Conservation (phyloP, 2,329 filamentous ascomycete species). For the Thelonectria discophora region DNA sequence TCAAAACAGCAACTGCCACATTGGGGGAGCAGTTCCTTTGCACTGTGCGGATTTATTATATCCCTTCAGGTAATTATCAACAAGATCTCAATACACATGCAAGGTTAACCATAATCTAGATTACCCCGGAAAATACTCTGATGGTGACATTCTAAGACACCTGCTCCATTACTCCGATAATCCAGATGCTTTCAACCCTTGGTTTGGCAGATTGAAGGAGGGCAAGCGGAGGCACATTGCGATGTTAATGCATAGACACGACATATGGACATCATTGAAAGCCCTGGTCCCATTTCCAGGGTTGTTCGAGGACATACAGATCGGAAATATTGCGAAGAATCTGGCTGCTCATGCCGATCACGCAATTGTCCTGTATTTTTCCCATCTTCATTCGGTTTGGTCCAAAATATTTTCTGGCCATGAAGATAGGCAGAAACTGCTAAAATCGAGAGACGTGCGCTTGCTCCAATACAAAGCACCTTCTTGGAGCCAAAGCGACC, state of each 20-base stretch:
- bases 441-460: neutral
- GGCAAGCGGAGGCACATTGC: neutral
- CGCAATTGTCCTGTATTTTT: neutral
- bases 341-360: neutral
- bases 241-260: neutral
- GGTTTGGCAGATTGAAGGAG: neutral
- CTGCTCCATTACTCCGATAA: neutral
- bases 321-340: slow-evolving; percentile 2
- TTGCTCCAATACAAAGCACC: slow-evolving; percentile 5
- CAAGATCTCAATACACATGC: neutral
- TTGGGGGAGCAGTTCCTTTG: neutral
- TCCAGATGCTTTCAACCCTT: neutral
- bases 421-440: neutral
- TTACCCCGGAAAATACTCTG: neutral
- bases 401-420: neutral
- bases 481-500: neutral
- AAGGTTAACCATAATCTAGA: neutral
- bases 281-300: neutral
- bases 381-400: neutral
- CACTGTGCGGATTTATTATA: slow-evolving; percentile 2
- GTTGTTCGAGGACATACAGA: neutral
- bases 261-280: slow-evolving; percentile 1
- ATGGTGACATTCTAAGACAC: neutral
- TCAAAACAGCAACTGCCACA: neutral
- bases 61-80: slow-evolving; percentile 1